These are phyloP conservation scores for Solanum lycopersicoides DNA, from an alignment of 257 asterid species.

Conservation along the genomic window DNA sequence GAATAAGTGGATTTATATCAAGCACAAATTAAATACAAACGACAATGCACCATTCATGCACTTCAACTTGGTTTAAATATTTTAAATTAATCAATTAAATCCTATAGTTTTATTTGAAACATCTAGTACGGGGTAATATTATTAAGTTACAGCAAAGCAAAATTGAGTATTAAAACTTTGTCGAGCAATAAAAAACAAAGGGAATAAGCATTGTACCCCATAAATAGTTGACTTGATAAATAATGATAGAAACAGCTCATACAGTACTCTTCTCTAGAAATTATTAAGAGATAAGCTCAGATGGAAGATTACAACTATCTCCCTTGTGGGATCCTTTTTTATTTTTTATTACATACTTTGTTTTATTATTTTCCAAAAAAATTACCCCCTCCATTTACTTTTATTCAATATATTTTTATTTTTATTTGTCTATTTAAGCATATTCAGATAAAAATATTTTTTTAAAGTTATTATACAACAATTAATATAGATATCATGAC, in stretches of 20 bases:
- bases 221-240: constrained; percentile 44
- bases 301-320: constrained; percentile 53
- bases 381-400: not conserved
- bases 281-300: constrained; percentile 8
- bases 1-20: not conserved
- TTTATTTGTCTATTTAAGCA: not conserved
- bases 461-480: not conserved
- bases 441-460: not conserved
- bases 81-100: not conserved
- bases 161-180: not conserved
- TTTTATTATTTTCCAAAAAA: not conserved
- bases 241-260: constrained; percentile 38
- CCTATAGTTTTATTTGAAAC: not conserved
- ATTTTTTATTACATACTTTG: not conserved
- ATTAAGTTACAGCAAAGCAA: constrained; percentile 31
- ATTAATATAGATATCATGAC: not conserved
- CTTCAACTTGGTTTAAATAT: not conserved
- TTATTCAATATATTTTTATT: not conserved
- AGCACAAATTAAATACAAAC: not conserved
- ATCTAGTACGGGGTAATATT: not conserved
- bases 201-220: constrained; percentile 5
- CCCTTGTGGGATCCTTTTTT: constrained; percentile 33
- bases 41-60: constrained; percentile 1
- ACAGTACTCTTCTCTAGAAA: not conserved
- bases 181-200: not conserved